These are phyloP conservation scores for Yamadazyma blattariae DNA, from an alignment of 1,139 yeast genomes.

Conservation along the genomic window DNA sequence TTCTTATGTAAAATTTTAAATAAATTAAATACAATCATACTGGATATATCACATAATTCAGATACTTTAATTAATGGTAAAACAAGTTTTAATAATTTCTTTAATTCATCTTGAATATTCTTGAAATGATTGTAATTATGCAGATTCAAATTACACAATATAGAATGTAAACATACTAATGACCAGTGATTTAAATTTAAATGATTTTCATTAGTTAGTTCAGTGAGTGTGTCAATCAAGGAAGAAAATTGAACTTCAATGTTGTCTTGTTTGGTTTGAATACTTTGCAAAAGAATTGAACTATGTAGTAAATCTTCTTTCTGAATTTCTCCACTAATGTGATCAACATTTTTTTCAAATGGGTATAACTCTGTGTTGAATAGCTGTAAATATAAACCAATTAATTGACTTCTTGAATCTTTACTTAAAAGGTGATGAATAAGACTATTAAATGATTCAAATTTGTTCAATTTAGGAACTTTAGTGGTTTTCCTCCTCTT, in stretches of 20 bases:
- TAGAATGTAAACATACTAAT: constrained; percentile 10
- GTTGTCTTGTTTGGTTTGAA: no score
- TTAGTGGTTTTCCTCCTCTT: no score
- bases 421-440: background rate
- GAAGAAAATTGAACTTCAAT: no score
- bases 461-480: no score
- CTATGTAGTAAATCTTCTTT: no score
- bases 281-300: no score
- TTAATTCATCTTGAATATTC: no score
- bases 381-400: constrained; percentile 3
- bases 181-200: constrained; percentile 10
- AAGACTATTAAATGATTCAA: no score
- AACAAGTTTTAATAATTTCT: constrained; percentile 6
- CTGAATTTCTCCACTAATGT: background rate
- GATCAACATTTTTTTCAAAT: background rate
- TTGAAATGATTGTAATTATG: no score
- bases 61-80: constrained; percentile 11
- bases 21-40: constrained; percentile 8
- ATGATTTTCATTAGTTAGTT: no score
- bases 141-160: constrained; percentile 5
- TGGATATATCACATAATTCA: constrained; percentile 6
- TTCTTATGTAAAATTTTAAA: constrained; percentile 2
- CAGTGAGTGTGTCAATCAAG: no score
- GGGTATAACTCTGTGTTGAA: constrained; percentile 5
- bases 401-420: background rate